Evolutionary conservation across 345 rosid species (phyloP).

Genomic region (Sisymbrium irio): DNA sequence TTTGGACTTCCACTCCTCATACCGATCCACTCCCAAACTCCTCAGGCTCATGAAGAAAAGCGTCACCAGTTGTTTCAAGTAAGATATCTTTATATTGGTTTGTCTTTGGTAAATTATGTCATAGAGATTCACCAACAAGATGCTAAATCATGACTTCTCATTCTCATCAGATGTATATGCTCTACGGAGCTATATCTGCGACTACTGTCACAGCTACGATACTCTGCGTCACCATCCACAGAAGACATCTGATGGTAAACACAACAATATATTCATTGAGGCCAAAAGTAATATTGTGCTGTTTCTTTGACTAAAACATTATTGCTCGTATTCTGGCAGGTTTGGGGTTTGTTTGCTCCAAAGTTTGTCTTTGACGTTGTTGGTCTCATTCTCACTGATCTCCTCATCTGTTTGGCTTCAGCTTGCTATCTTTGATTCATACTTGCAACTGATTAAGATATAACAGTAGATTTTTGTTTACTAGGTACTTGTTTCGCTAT

Average conservation of each 20-base stretch:
- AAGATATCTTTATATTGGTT: slow-evolving; percentile 21
- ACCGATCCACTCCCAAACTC: slow-evolving; percentile 21
- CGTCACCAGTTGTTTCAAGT: slow-evolving; percentile 51
- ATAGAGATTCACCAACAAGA: not conserved
- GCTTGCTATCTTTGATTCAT: slow-evolving; percentile 39
- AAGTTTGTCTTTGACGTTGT: slow-evolving; percentile 84
- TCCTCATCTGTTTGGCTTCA: slow-evolving; percentile 65
- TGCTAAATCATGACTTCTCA: slow-evolving; percentile 1
- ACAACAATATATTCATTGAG: slow-evolving; percentile 10
- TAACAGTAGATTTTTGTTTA: slow-evolving; percentile 1
- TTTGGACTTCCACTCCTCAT: slow-evolving; percentile 76
- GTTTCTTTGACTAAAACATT: slow-evolving; percentile 8
- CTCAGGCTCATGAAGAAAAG: slow-evolving; percentile 28
- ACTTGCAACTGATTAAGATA: not conserved
- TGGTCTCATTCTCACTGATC: slow-evolving; percentile 61
- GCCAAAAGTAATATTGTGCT: not conserved
- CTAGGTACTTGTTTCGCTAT: not conserved
- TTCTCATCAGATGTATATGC: slow-evolving; percentile 60
- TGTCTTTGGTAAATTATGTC: not conserved
- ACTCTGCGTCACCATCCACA: slow-evolving; percentile 73
- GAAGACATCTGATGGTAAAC: slow-evolving; percentile 89
- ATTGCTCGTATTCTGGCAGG: slow-evolving; percentile 48
- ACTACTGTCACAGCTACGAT: slow-evolving; percentile 60
- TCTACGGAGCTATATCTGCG: slow-evolving; percentile 59
- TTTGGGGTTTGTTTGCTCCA: slow-evolving; percentile 94